Evolutionary conservation across 192 early-diverging fungal genomes (phyloP).

Genomic region (Backusella mclennaniae): DNA sequence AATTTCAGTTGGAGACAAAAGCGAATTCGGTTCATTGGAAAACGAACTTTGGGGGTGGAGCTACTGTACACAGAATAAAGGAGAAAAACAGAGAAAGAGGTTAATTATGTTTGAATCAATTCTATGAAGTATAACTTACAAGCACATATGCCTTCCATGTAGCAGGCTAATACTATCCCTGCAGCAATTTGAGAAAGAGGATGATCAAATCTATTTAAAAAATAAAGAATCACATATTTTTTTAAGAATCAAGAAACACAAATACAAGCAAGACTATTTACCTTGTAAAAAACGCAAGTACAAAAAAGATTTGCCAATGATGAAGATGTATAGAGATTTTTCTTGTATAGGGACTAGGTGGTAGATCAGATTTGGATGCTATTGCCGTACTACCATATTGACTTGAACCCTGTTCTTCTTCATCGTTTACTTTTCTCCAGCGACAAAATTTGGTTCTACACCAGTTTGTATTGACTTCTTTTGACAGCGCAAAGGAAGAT

Average conservation of each 20-base stretch:
- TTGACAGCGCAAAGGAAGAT: conserved; percentile 30
- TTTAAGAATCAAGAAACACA: background rate
- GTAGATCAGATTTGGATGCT: background rate
- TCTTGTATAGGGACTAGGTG: conserved; percentile 11
- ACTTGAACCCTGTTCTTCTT: background rate
- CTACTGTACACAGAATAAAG: background rate
- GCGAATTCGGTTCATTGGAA: no score
- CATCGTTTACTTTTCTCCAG: background rate
- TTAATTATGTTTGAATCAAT: background rate
- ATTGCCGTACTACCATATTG: background rate
- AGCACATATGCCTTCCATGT: conserved; percentile 64
- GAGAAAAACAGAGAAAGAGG: background rate
- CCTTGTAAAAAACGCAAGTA: conserved; percentile 72
- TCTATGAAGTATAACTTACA: conserved; percentile 15
- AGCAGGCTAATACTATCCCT: conserved; percentile 69
- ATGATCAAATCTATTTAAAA: conserved; percentile 54
- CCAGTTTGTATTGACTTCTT: conserved; percentile 45
- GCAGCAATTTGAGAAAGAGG: conserved; percentile 66
- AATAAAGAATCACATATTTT: background rate
- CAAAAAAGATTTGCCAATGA: conserved; percentile 87
- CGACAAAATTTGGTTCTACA: conserved; percentile 8
- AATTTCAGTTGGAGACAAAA: no score
- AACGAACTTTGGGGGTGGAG: no score
- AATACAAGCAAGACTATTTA: background rate
- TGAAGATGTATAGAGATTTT: conserved; percentile 62